Conservation (phyloP, 805 yeast species). For the Pichia insulana region DNA sequence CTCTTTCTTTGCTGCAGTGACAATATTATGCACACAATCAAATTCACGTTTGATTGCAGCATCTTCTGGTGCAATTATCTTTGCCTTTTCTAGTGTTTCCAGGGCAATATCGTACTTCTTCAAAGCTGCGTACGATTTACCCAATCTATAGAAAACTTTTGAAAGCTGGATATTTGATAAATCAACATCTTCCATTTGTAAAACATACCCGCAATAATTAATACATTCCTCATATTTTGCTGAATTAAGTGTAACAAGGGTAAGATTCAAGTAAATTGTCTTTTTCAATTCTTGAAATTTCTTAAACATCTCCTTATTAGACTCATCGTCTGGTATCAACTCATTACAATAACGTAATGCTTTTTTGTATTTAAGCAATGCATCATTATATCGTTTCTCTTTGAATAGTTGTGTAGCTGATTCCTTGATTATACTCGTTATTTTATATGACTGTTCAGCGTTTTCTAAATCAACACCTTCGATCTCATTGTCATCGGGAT, state of each 20-base stretch:
- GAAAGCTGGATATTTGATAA: slow-evolving; percentile 20
- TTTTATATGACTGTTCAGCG: slow-evolving; percentile 38
- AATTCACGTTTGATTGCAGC: slow-evolving; percentile 38
- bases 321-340: slow-evolving; percentile 60
- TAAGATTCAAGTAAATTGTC: slow-evolving; percentile 47
- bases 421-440: slow-evolving; percentile 49
- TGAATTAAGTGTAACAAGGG: slow-evolving; percentile 44
- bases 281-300: slow-evolving; percentile 45
- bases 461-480: slow-evolving; percentile 43
- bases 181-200: slow-evolving; percentile 37
- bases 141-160: slow-evolving; percentile 23
- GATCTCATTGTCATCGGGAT: slow-evolving; percentile 65
- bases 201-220: slow-evolving; percentile 45
- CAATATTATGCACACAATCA: slow-evolving; percentile 30
- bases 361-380: slow-evolving; percentile 56
- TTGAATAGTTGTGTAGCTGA: slow-evolving; percentile 59
- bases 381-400: slow-evolving; percentile 39
- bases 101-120: slow-evolving; percentile 44
- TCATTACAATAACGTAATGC: slow-evolving; percentile 64
- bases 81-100: slow-evolving; percentile 37
- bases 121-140: slow-evolving; percentile 28
- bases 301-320: slow-evolving; percentile 41
- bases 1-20: slow-evolving; percentile 36
- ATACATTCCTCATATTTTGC: slow-evolving; percentile 40
- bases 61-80: slow-evolving; percentile 38